Conservation (phyloP, 2,329 filamentous ascomycete genomes). For the Neonectria faginata region DNA sequence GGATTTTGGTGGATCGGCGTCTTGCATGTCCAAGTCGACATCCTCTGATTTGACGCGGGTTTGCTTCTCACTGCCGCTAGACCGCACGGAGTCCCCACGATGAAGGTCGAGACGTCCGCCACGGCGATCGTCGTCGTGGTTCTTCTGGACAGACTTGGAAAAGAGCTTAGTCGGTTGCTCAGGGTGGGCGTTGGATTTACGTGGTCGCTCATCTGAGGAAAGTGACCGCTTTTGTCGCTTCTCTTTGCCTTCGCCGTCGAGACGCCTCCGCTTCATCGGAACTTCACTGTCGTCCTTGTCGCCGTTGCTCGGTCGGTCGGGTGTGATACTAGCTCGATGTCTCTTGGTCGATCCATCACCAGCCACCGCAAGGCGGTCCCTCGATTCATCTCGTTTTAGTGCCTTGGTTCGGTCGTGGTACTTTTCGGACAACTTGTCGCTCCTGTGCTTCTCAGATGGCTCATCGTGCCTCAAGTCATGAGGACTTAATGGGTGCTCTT, state of each 20-base stretch:
- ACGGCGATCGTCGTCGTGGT: constrained; percentile 56
- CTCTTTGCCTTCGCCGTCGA: constrained; percentile 67
- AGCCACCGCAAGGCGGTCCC: constrained; percentile 63
- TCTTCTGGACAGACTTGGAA: constrained; percentile 51
- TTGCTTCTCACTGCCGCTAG: constrained; percentile 57
- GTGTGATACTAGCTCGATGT: constrained; percentile 69
- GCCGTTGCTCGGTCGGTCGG: constrained; percentile 62
- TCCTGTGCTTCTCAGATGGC: constrained; percentile 57
- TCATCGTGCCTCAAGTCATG: constrained; percentile 64
- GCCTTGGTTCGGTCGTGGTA: constrained; percentile 71
- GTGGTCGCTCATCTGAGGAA: constrained; percentile 60
- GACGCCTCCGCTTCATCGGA: constrained; percentile 66
- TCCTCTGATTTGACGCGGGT: constrained; percentile 71
- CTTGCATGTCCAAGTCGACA: constrained; percentile 66
- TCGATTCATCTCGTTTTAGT: constrained; percentile 70
- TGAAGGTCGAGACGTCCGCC: constrained; percentile 56
- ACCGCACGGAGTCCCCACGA: constrained; percentile 57
- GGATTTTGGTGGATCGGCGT: constrained; percentile 53
- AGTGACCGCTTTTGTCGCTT: constrained; percentile 57
- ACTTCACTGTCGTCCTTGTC: constrained; percentile 66
- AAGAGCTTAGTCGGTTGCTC: constrained; percentile 53
- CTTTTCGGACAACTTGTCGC: constrained; percentile 60
- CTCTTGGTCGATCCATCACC: constrained; percentile 68
- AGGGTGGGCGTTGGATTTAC: constrained; percentile 57
- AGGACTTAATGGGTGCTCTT: constrained; percentile 64